Evolutionary conservation across 768 basidiomycete species (phyloP).

Genomic region (Agrocybe chaxingu): DNA sequence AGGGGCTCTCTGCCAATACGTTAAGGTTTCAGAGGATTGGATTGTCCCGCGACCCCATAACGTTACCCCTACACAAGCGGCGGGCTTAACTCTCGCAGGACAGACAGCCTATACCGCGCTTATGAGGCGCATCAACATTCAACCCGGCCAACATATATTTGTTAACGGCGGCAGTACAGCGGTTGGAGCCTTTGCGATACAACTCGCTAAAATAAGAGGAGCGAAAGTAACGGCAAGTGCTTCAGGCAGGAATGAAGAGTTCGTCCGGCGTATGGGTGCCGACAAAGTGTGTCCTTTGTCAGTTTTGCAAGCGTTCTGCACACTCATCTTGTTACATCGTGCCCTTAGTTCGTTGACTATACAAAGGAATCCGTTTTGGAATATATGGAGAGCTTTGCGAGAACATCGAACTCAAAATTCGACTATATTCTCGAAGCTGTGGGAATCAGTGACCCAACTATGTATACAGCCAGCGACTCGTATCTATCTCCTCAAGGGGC

Average conservation of each 20-base stretch:
- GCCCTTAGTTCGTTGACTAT: conserved; percentile 55
- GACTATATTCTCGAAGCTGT: conserved; percentile 59
- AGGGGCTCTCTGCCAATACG: conserved; percentile 61
- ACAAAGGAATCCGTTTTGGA: conserved; percentile 44
- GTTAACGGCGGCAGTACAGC: conserved; percentile 70
- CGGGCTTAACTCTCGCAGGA: conserved; percentile 54
- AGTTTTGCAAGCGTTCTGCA: no score
- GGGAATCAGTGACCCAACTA: conserved; percentile 39
- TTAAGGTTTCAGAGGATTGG: conserved; percentile 35
- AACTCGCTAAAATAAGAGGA: conserved; percentile 65
- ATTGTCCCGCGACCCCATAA: conserved; percentile 43
- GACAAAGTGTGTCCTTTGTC: conserved; percentile 46
- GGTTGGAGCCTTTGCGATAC: conserved; percentile 70
- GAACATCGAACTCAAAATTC: conserved; percentile 45
- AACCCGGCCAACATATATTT: conserved; percentile 56
- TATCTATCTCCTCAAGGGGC: conserved; percentile 54
- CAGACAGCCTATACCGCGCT: conserved; percentile 59
- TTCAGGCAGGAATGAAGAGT: conserved; percentile 55
- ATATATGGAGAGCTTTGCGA: conserved; percentile 31
- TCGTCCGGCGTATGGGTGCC: conserved; percentile 58
- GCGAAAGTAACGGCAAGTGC: conserved; percentile 58
- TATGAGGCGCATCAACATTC: conserved; percentile 39
- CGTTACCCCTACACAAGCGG: conserved; percentile 51
- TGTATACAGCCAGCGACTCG: conserved; percentile 44
- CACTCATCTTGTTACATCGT: no score